These are phyloP conservation scores for Paraphoma chrysanthemicola DNA, from an alignment of 2,329 filamentous ascomycete genomes.

Conservation along the genomic window DNA sequence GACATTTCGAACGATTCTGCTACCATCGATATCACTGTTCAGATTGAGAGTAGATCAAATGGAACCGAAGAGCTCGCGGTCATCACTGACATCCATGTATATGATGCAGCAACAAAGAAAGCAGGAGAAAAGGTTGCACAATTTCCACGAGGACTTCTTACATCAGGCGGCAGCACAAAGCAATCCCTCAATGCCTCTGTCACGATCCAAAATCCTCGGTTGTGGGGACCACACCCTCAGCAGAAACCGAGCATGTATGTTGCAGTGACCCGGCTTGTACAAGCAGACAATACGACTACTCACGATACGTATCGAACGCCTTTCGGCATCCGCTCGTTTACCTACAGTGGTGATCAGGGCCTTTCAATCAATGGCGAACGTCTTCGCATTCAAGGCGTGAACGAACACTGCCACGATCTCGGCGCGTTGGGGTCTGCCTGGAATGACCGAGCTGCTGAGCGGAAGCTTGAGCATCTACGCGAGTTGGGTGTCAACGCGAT, in stretches of 20 bases:
- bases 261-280: slow-evolving; percentile 50
- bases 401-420: slow-evolving; percentile 56
- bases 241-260: slow-evolving; percentile 59
- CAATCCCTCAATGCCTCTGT: slow-evolving; percentile 45
- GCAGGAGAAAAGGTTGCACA: slow-evolving; percentile 34
- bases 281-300: slow-evolving; percentile 7
- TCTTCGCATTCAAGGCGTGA: slow-evolving; percentile 53
- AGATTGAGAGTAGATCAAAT: slow-evolving; percentile 55
- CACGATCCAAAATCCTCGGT: slow-evolving; percentile 48
- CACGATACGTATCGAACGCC: slow-evolving; percentile 23
- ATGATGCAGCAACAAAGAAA: slow-evolving; percentile 39
- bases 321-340: slow-evolving; percentile 59
- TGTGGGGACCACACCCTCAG: slow-evolving; percentile 58
- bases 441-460: slow-evolving; percentile 56
- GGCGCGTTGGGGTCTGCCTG: slow-evolving; percentile 60
- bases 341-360: slow-evolving; percentile 51
- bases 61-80: slow-evolving; percentile 47
- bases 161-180: slow-evolving; percentile 31
- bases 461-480: slow-evolving; percentile 58
- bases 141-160: not conserved
- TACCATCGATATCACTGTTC: slow-evolving; percentile 52
- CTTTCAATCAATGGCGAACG: slow-evolving; percentile 56
- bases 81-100: slow-evolving; percentile 37
- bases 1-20: slow-evolving; percentile 54
- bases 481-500: slow-evolving; percentile 61